Evolutionary conservation across 345 rosid genomes (phyloP).

Genomic region (Murraya paniculata): DNA sequence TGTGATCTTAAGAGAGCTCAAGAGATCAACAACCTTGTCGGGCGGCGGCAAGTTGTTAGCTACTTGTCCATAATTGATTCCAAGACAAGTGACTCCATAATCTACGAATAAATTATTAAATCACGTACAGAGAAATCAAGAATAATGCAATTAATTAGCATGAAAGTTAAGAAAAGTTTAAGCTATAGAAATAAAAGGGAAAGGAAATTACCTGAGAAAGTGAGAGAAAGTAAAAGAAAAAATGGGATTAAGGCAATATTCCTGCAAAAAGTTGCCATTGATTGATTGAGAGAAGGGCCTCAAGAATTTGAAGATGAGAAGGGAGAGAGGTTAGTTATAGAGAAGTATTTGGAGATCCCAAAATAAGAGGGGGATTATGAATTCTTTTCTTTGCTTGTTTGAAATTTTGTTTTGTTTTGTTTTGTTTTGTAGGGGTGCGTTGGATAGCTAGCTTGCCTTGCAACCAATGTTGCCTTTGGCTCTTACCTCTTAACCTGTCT

Average conservation of each 20-base stretch:
- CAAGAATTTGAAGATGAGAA: slow-evolving; percentile 22
- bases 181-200: background rate
- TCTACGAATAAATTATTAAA: slow-evolving; percentile 25
- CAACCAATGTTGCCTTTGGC: slow-evolving; percentile 37
- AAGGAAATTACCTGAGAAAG: slow-evolving; percentile 43
- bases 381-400: slow-evolving; percentile 60
- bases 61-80: slow-evolving; percentile 93
- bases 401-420: slow-evolving; percentile 1
- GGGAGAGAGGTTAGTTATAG: slow-evolving; percentile 12
- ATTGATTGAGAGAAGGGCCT: slow-evolving; percentile 11
- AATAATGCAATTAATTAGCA: background rate
- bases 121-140: background rate
- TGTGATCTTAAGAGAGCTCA: slow-evolving; percentile 56
- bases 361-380: slow-evolving; percentile 12
- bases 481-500: slow-evolving; percentile 25
- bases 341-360: background rate
- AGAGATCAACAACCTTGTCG: slow-evolving; percentile 58
- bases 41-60: slow-evolving; percentile 78
- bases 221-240: slow-evolving; percentile 37
- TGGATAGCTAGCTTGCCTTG: slow-evolving; percentile 39
- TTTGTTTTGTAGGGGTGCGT: background rate
- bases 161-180: background rate
- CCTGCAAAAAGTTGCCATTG: slow-evolving; percentile 30
- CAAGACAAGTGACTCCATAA: slow-evolving; percentile 56
- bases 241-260: slow-evolving; percentile 23